A percentile compares a stretch with the other conserved stretches of the same genome.
Conservation (phyloP, 1,284 basidiomycete species). For the Pyrrhoderma noxium region DNA sequence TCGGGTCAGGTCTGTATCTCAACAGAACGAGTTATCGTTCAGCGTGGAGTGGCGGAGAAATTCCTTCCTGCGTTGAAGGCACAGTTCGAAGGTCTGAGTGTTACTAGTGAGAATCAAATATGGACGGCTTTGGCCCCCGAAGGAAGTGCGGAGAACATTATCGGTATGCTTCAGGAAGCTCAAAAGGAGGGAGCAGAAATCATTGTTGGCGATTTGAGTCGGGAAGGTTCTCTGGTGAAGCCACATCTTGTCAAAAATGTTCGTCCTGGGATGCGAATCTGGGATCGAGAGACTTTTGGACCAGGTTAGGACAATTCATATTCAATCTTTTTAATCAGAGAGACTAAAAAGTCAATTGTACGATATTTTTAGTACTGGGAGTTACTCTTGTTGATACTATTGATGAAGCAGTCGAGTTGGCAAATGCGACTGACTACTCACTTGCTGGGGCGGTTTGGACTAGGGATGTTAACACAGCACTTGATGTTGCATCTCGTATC, state of each 20-base stretch:
- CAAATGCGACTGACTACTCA: slow-evolving; percentile 49
- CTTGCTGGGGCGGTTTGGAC: slow-evolving; percentile 51
- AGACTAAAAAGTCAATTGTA: slow-evolving; percentile 16
- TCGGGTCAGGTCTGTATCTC: slow-evolving; percentile 70
- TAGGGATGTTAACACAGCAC: slow-evolving; percentile 37
- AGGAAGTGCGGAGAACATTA: slow-evolving; percentile 41
- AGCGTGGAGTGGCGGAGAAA: slow-evolving; percentile 31
- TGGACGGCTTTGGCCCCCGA: slow-evolving; percentile 42
- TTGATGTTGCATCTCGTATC: slow-evolving; percentile 43
- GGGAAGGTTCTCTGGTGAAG: slow-evolving; percentile 39
- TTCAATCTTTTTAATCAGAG: too few relatives aligned
- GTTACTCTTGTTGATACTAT: slow-evolving; percentile 41
- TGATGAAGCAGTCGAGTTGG: slow-evolving; percentile 47
- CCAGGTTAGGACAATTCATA: slow-evolving; percentile 36
- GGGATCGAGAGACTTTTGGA: slow-evolving; percentile 53
- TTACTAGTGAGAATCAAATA: slow-evolving; percentile 23
- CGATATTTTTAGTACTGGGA: slow-evolving; percentile 32
- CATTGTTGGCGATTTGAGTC: slow-evolving; percentile 38
- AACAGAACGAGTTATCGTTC: slow-evolving; percentile 58
- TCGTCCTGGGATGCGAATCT: slow-evolving; percentile 42
- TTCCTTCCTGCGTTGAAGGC: slow-evolving; percentile 32
- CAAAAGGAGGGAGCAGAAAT: slow-evolving; percentile 44
- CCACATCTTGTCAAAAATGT: slow-evolving; percentile 47
- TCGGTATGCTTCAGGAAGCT: slow-evolving; percentile 45
- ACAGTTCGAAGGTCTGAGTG: slow-evolving; percentile 30